Evolutionary conservation across 176 grass and related monocot genomes (phyloP), one percentile per base, ranked within the genome.

Genomic region (Carex littledalei): DNA sequence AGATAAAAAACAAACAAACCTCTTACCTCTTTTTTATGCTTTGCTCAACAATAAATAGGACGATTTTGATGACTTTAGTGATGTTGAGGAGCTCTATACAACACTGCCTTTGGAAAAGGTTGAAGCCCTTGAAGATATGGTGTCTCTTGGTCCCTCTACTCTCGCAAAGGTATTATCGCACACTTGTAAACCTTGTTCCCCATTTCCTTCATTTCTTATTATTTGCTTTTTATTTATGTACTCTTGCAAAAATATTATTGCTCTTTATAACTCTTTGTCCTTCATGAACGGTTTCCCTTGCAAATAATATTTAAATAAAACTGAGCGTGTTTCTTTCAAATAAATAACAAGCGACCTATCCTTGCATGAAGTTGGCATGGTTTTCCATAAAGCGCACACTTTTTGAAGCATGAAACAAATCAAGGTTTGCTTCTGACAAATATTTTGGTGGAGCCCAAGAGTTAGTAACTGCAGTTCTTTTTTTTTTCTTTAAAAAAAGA

Each of bases 71-170:
- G 97, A 99, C 85, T 99, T 99, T 89, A 90, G 87, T 86, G 97
- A 96, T 65, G 93, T 95, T 86, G 93, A 99, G 79, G 97, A 95
- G 15, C 86, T 95, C 8, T 99, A 99, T 85, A 91, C 80, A 66
- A 86, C 93, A 82, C 87, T 99, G 83, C 97, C 97, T 82, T 77
- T 87, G 84, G 97, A 99, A 70, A 99, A 95, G 84, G 97, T 99
- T 78, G 97, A 99, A 96, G 93, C 97, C 84, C 90, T 99, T 61
- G 97, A 99, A 94, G 97, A 99, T 81, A 91, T 95, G 92, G 93
- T 99, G 87, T 96, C 97, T 84, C 90, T 99, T 92, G 97, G 88
- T 89, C 86, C 97, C 85, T 94, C 91, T 39, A 88, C 54, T 86
- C 91, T 99, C 88, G 87, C 89, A 65, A 99, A 99, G 88, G 97